Base-by-base conservation (phyloP, 768 basidiomycete genomes). In the Auricularia sp. region DNA sequence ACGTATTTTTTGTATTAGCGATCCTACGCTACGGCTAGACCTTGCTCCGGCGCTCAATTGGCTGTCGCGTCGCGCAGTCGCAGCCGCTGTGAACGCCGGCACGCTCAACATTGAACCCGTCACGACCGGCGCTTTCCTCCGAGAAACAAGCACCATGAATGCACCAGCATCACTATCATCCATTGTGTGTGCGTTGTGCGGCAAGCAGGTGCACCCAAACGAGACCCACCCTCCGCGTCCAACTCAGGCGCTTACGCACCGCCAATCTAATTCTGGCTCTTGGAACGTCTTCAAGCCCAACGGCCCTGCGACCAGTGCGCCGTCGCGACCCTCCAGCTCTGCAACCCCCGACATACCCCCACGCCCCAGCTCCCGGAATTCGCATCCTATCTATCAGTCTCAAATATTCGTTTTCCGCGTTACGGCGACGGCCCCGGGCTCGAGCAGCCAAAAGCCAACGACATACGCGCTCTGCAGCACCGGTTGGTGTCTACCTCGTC, bases 11-110 rank as follows among this genome's bases (percentile, higher is more conserved):
- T 29, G 29, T 29, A 29, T 29, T 73, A 93, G 94, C 29, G 96
- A 99, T 69, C 92, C 96, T 0, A 92, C 94, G 0, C 78, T 97
- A 36, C 87, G 97, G 8, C 82, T 99, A 18, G 97, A 98, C 71
- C 78, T 91, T n/a, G 94, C 97, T 0, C 92, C 95, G 0, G 91
- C 93, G 12, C 78, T 99, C 39, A 94, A 91, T 70, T 98, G 92
- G 91, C 80, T 98, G n/a, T 88, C 90, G 16, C 83, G 94, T 34
- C 86, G 93, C 35, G 86, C 87, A 3, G 88, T 98, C 29, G 80
- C 87, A 3, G 76, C 85, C 33, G 96, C 96, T 4, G 90, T 99
- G 65, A 85, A 98, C 68, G 83, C 81, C 8, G 93, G 93, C 0
- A 90, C 94, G 71, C 82, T 99, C 35, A 84, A 83, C 14, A 87